Evolutionary conservation across 208 protist genomes (phyloP), one percentile per base, ranked within the genome.

Genomic region (Trypanosoma congolense): DNA sequence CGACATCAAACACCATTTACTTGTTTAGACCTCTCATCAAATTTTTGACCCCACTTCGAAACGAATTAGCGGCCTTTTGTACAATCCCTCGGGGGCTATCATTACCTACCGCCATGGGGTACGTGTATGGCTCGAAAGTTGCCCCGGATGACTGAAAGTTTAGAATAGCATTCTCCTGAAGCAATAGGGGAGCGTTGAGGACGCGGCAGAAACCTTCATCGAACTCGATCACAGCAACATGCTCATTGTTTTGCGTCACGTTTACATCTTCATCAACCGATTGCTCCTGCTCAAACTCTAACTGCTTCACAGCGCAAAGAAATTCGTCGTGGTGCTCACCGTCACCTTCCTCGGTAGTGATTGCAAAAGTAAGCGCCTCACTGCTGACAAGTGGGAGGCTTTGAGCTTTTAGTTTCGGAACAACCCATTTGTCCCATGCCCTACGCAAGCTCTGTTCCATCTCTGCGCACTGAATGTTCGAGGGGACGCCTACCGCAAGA

Each of bases 1-100:
- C 12, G 9, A 38, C 12, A 16, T 38, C 33, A 12, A 38, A 12
- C 33, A 38, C 6, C 33, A 38, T 38, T 38, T 38, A 38, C 33
- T 38, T 38, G 33, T 87, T 87, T 0, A 91, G 68, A 9, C 66
- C 65, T 31, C 83, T 61, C 29, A 91, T 67, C 49, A 91, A 83
- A 30, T 77, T 87, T 45, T 84, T 87, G 22, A 91, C 47, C 3
- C 83, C 80, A 19, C 65, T 77, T 60, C 78, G 72, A 29, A 91
- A 61, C 9, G 83, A 80, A 1, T 63, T 75, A 9, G 72, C 77
- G 3, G 83, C 83, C 26, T 77, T 83, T 45, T 82, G 75, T 42
- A 85, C 68, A 41, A 76, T 51, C 24, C 71, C 57, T 18, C 24
- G 53, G 19, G 65, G 61, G 44, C 56, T 61, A 10, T 19, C 33